Base-by-base conservation (phyloP, 1,139 yeast genomes). In the Scheffersomyces illinoinensis region DNA sequence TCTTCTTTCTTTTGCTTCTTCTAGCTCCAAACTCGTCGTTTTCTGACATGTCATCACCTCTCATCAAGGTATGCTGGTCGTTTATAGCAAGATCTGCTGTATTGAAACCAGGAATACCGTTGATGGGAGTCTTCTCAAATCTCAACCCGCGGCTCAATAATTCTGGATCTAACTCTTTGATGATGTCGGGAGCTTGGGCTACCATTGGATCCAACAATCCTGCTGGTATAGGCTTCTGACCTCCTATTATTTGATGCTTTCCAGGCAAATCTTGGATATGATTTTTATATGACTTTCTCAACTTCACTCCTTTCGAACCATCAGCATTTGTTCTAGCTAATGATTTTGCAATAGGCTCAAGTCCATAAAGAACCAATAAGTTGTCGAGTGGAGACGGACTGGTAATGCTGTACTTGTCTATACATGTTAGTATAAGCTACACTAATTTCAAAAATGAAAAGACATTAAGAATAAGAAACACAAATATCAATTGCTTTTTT, bases 281-380 rank as follows among this genome's bases (percentile, higher is more conserved):
- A 65, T 93, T 93, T 73, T 93, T 95, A 76, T 93, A 95, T 0
- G 97, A 91, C 74, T 95, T 95, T 67, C 99, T 83, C 58, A 95
- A 82, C 75, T 95, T 95, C 50, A 92, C 93, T 55, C 97, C 97
- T 67, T 91, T 93, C 0, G 95, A 84, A 0, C 97, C 97, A 66
- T 89, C 96, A 1, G 92, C 88, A 66, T 91, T 93, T n/a, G 89
- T 83, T 67, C 99, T 83, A 1, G 97, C 97, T 54, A 95, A 88
- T 5, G 96, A 88, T 56, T 84, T 79, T 1, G 97, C 91, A 24
- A 93, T 77, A 3, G 82, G 83, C 52, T 84, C 85, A 53, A 95
- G 75, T 0, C 89, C 89, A 67, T 91, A 95, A 26, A 89, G 73
- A 47, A 85, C 76, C 47, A 93, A 81, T 58, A 95, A 77, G 71